Evolutionary conservation across 176 grass and related monocot genomes (phyloP).

Genomic region (Aegilops tauschii): DNA sequence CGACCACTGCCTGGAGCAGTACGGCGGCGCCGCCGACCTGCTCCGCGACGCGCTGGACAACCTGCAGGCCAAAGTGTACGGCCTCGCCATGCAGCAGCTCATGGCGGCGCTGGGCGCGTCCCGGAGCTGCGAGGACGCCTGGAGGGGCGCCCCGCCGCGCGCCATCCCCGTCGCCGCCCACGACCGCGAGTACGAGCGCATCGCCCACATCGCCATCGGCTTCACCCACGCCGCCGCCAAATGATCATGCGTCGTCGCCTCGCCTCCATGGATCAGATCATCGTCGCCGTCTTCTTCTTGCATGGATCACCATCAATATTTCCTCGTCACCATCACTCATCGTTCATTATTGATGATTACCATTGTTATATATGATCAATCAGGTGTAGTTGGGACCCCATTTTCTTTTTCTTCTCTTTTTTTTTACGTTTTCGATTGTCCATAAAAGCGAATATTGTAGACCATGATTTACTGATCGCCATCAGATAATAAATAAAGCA

Average conservation of each 20-base stretch:
- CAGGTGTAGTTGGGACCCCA: not conserved
- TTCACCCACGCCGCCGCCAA: slow-evolving; percentile 42
- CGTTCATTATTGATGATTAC: too few relatives aligned
- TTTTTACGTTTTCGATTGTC: not conserved
- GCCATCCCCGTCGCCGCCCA: slow-evolving; percentile 28
- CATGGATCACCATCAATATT: not conserved
- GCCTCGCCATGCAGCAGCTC: slow-evolving; percentile 42
- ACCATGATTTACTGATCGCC: not conserved
- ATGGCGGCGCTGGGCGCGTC: slow-evolving; percentile 39
- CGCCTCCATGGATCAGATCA: too few relatives aligned
- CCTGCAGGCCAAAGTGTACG: slow-evolving; percentile 45
- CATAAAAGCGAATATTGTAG: not conserved
- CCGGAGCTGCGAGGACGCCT: slow-evolving; percentile 55
- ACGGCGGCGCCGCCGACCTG: slow-evolving; percentile 48
- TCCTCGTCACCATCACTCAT: not conserved
- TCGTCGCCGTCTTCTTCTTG: not conserved
- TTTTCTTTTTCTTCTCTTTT: too few relatives aligned
- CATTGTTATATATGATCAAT: too few relatives aligned
- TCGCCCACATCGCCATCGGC: slow-evolving; percentile 52
- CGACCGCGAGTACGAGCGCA: slow-evolving; percentile 55
- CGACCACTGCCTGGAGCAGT: slow-evolving; percentile 51
- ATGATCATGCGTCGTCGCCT: not conserved
- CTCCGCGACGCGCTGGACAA: slow-evolving; percentile 63
- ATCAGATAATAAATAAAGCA: not conserved
- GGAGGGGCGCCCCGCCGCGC: slow-evolving; percentile 10